Conservation (phyloP, 805 yeast genomes). For the Ogataea dorogensis region DNA sequence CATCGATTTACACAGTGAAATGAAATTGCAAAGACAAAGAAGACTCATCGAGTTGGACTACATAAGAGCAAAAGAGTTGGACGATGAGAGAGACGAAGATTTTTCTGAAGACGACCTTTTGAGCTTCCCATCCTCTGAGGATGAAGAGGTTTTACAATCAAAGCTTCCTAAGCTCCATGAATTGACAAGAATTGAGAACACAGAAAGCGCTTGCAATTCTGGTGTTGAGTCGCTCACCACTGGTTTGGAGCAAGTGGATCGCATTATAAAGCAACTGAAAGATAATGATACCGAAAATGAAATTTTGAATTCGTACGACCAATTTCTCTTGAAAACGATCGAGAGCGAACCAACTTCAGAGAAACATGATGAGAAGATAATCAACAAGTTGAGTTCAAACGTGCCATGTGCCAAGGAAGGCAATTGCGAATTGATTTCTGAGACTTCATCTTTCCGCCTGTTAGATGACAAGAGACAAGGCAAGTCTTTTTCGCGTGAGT, state of each 20-base stretch:
- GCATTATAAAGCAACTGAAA: conserved; percentile 27
- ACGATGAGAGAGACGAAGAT: conserved; percentile 14
- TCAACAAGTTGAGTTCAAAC: background rate
- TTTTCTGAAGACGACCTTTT: conserved; percentile 20
- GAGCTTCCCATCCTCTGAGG: conserved; percentile 28
- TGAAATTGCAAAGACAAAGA: conserved; percentile 33
- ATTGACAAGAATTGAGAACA: conserved; percentile 13
- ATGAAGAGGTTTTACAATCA: conserved; percentile 23
- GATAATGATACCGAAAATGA: conserved; percentile 20
- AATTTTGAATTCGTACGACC: conserved; percentile 17
- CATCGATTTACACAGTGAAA: conserved; percentile 28
- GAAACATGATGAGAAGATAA: background rate
- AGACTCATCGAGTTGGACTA: conserved; percentile 30
- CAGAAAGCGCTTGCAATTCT: conserved; percentile 2
- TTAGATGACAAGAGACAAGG: conserved; percentile 16
- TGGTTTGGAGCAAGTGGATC: conserved; percentile 32
- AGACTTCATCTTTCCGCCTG: conserved; percentile 25
- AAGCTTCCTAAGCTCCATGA: conserved; percentile 13
- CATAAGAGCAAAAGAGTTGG: conserved; percentile 19
- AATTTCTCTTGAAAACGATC: conserved; percentile 6
- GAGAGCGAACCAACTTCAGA: background rate
- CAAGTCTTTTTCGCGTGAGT: background rate
- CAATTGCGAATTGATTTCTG: conserved; percentile 26
- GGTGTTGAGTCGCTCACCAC: conserved; percentile 23
- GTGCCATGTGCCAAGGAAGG: conserved; percentile 6